These are phyloP conservation scores for Diaporthe ampelina DNA, from an alignment of 2,329 filamentous ascomycete species.

Conservation along the genomic window DNA sequence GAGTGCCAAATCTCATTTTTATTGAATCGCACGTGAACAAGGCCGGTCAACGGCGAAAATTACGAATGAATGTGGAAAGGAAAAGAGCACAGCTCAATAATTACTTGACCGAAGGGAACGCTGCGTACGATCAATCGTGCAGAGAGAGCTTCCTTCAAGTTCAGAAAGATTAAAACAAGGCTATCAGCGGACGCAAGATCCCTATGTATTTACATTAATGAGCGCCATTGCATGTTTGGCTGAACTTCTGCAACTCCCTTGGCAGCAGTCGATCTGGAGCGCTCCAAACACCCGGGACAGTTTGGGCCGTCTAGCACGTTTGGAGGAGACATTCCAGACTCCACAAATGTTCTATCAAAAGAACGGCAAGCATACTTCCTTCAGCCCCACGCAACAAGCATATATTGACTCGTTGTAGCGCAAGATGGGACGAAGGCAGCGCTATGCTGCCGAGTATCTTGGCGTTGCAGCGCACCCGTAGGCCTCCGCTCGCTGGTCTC, in stretches of 20 bases:
- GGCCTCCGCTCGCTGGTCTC: constrained; percentile 18
- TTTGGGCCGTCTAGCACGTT: constrained; percentile 33
- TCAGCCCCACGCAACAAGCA: not conserved
- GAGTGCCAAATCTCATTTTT: constrained; percentile 34
- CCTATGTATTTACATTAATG: not conserved
- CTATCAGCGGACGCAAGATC: not conserved
- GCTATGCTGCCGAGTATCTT: constrained; percentile 38
- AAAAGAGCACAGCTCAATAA: constrained; percentile 15
- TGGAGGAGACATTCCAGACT: constrained; percentile 10
- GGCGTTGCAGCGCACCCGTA: constrained; percentile 30
- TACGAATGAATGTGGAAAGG: constrained; percentile 8
- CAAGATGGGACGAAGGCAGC: constrained; percentile 29
- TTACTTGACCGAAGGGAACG: not conserved
- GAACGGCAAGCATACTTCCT: constrained; percentile 7
- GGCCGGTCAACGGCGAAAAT: constrained; percentile 34
- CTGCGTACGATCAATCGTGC: constrained; percentile 3
- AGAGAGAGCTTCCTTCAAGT: not conserved
- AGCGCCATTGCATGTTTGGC: constrained; percentile 16
- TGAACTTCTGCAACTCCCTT: constrained; percentile 32
- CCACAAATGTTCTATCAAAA: constrained; percentile 31
- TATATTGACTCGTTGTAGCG: not conserved
- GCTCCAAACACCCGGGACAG: constrained; percentile 31
- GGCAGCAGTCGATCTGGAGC: constrained; percentile 17
- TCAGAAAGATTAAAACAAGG: rapidly evolving
- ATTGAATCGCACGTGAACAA: not conserved